Conservation (phyloP, 257 asterid species). For the Phtheirospermum japonicum region DNA sequence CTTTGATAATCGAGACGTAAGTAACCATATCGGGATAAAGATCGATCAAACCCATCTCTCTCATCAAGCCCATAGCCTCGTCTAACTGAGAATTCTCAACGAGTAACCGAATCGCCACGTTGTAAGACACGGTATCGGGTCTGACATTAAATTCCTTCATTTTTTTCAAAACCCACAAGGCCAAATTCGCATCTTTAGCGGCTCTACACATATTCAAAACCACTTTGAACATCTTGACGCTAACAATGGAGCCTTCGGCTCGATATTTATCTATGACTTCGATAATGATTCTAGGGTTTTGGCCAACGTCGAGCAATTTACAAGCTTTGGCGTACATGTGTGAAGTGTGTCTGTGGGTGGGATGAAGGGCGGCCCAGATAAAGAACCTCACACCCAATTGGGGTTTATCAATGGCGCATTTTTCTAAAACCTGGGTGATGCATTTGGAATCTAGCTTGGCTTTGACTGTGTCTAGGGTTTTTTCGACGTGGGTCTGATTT, state of each 20-base stretch:
- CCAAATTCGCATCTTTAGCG: constrained; percentile 66
- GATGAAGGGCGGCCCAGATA: constrained; percentile 84
- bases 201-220: constrained; percentile 69
- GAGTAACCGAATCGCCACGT: constrained; percentile 66
- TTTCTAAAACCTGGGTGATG: constrained; percentile 54
- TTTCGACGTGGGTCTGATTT: constrained; percentile 45
- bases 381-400: constrained; percentile 75
- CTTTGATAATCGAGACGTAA: constrained; percentile 51
- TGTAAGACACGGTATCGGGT: constrained; percentile 70
- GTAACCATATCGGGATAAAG: constrained; percentile 74
- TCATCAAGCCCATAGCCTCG: constrained; percentile 60
- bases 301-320: constrained; percentile 45
- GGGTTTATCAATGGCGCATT: constrained; percentile 51
- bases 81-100: constrained; percentile 49
- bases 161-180: constrained; percentile 67
- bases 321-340: constrained; percentile 60
- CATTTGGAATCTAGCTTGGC: constrained; percentile 51
- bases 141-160: constrained; percentile 70
- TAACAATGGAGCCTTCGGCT: constrained; percentile 45
- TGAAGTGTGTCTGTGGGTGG: constrained; percentile 53
- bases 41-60: constrained; percentile 69
- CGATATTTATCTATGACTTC: constrained; percentile 57
- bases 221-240: constrained; percentile 64
- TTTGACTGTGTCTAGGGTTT: constrained; percentile 42
- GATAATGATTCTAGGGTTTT: constrained; percentile 42